Evolutionary conservation across 140 eudicot genomes (phyloP), one percentile per base, ranked within the genome.

Genomic region (Flaveria floridana): DNA sequence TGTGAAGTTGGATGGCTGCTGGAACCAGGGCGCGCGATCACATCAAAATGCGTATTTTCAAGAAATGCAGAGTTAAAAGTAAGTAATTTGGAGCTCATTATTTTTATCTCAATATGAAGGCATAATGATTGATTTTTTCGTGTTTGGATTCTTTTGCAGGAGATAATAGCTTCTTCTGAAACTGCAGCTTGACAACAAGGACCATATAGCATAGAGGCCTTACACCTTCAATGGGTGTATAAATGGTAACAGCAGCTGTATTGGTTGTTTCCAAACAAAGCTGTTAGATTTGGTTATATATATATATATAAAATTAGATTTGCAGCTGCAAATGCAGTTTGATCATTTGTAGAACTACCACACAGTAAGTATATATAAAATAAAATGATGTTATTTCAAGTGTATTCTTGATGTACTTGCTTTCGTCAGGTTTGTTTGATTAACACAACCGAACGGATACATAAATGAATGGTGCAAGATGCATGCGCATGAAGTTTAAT

Each of bases 1-100:
- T 89, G 82, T 61, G 95, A 91, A 81, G 96, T 85, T 51, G 99
- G 99, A 57, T 94, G 99, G 96, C 69, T 94, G 81, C 74, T 88
- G 69, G 88, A 80, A 71, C 41, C 80, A 42, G 95, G 91, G 57
- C 81, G 59, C 18, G 87, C 85, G 25, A 69, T 94, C 25, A 88
- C 99, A 56, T 91, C 97, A 19, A 90, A 79, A 81, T 90, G 95
- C 76, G 77, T 82, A 62, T 88, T 94, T 75, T 86, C 95, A 68
- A 74, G 79, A 62, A 74, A 77, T n/a, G 83, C 82, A 39, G 78
- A 84, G 66, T 78, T 91, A 47, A 87, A 94, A 91, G 99, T 77
- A 82, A 11, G 80, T 64, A 72, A 12, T 78, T 39, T 59, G 5
- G 13, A 13, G 10, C 13, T 28, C 18, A 61, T 61, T 28, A 3